Conservation (phyloP, 495 filamentous ascomycete species). For the Penicillium soppii region DNA sequence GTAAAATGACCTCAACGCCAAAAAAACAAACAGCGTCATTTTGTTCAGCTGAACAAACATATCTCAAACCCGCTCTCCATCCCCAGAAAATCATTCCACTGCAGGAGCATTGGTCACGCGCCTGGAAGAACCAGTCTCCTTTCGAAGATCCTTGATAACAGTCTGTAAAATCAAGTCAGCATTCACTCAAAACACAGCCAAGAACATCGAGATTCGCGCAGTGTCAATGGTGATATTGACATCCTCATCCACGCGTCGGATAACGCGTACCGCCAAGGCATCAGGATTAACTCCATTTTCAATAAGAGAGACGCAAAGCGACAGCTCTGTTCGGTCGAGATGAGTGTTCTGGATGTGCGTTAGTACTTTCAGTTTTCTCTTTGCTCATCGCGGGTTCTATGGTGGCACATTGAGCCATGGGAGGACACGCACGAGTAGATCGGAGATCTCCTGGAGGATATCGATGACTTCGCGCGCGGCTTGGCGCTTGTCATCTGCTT, state of each 20-base stretch:
- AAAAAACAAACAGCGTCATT: background rate
- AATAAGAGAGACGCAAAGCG: constrained; percentile 91
- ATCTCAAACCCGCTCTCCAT: too few species aligned
- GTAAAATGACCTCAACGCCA: constrained; percentile 9
- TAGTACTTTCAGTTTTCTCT: background rate
- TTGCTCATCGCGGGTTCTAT: background rate
- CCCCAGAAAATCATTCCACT: constrained; percentile 14
- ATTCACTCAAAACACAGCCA: background rate
- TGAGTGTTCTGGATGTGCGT: constrained; percentile 71
- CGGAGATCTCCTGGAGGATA: constrained; percentile 91
- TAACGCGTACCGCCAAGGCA: constrained; percentile 80
- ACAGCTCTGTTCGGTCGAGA: constrained; percentile 84
- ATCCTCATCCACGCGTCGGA: background rate
- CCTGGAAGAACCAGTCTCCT: constrained; percentile 44
- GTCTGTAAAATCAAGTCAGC: constrained; percentile 42
- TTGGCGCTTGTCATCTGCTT: constrained; percentile 68
- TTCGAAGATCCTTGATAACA: constrained; percentile 71
- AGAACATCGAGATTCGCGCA: too few species aligned
- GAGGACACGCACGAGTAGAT: constrained; percentile 65
- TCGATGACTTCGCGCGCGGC: constrained; percentile 96
- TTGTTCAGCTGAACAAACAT: too few species aligned
- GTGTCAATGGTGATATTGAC: too few species aligned
- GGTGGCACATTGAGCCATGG: background rate
- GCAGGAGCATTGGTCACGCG: constrained; percentile 20
- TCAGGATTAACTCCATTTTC: constrained; percentile 98